phyloP scores from a whole-genome alignment of 2,329 filamentous ascomycete species.

The Harringtonia aguacate region DNA sequence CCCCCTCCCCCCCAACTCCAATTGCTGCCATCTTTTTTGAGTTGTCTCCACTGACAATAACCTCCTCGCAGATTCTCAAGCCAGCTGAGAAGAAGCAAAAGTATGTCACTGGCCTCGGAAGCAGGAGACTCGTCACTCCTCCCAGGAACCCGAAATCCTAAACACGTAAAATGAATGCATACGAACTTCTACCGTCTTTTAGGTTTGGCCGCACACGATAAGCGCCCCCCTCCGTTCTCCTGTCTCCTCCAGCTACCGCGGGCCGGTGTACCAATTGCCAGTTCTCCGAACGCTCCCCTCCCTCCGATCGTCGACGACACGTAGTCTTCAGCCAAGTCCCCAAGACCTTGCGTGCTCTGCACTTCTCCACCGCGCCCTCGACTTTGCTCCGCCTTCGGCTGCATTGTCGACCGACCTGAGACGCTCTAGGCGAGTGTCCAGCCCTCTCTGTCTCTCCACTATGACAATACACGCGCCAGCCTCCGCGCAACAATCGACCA shows the following conservation, averaged over 20 bases:
- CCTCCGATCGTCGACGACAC: too few species aligned
- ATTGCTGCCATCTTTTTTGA: slow-evolving; percentile 12
- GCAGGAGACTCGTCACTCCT: slow-evolving; percentile 55
- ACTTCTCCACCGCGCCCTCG: too few species aligned
- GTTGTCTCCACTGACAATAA: slow-evolving; percentile 1
- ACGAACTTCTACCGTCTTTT: slow-evolving; percentile 63
- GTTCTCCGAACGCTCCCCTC: too few species aligned
- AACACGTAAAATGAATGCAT: slow-evolving; percentile 32
- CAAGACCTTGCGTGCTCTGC: too few species aligned
- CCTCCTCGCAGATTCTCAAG: slow-evolving; percentile 75
- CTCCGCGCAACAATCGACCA: background rate
- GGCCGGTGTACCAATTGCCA: too few species aligned
- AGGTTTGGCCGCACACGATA: slow-evolving; percentile 98
- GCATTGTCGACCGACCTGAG: too few species aligned
- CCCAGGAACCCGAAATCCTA: slow-evolving; percentile 40
- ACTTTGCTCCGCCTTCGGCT: too few species aligned
- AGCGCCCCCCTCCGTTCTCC: slow-evolving; percentile 18
- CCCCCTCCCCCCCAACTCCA: too few species aligned
- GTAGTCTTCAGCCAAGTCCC: too few species aligned
- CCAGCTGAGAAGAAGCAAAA: slow-evolving; percentile 99
- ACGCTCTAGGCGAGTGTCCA: too few species aligned
- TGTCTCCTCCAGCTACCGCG: background rate
- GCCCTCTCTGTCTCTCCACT: background rate
- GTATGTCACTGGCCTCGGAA: slow-evolving; percentile 76
- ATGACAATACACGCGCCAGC: background rate